Evolutionary conservation across 1,284 basidiomycete genomes (phyloP), one percentile per base, ranked within the genome.

Genomic region (Porodaedalea pini): DNA sequence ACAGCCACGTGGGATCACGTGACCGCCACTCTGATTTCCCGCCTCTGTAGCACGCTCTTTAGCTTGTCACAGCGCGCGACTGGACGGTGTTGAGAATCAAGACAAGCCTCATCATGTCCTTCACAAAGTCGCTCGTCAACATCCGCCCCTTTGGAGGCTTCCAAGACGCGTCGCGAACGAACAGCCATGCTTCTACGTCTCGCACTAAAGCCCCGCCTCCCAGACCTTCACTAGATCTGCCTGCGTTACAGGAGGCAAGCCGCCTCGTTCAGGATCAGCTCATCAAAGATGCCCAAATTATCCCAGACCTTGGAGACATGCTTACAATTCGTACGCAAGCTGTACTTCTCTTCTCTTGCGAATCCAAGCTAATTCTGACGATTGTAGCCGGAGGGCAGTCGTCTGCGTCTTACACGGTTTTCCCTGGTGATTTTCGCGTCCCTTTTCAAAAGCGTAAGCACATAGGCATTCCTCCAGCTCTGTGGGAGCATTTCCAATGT

Each of bases 401-500:
- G n/a, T 90, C 88, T 15, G 79, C 82, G 7, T 79, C 81, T 15
- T 94, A 94, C 69, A 90, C 81, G 58, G 73, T 90, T 43, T 88
- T 85, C 65, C 84, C 86, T 2, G 88, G 90, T 61, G 86, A 91
- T 66, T 82, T 81, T 55, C 85, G 89, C 67, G 81, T 87, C 3
- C 92, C 92, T 0, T 93, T 89, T 69, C 86, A 90, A 70, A 90
- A 90, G 70, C 77, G 82, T 64, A 83, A 82, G 63, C 83, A 90
- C 51, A 76, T 90, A 60, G 78, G 81, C 13, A 86, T 94, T n/a
- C 91, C 92, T n/a, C 90, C 92, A 58, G 79, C 79, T 2, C 73
- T 94, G 50, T 92, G 92, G 62, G 85, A 92, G 65, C 86, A 90
- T 66, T 90, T 88, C 68, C 86, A 88, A 63, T 82, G 90, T 90